phyloP scores from a whole-genome alignment of 805 yeast genomes.

The Candida mattraensis region DNA sequence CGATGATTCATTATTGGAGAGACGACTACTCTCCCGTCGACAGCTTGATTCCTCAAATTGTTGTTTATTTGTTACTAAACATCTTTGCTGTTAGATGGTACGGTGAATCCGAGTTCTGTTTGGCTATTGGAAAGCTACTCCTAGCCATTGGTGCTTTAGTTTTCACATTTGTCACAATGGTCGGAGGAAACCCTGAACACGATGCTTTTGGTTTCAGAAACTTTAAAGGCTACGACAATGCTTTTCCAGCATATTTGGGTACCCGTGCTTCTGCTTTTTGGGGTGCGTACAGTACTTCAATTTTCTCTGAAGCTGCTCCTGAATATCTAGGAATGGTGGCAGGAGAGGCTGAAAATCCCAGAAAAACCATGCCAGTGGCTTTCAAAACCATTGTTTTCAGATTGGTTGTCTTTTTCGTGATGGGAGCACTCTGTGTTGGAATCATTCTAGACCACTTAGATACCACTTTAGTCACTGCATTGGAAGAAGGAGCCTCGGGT shows the following conservation, averaged over 20 bases:
- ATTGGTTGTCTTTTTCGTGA: slow-evolving; percentile 62
- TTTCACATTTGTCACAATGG: slow-evolving; percentile 36
- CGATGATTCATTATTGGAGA: slow-evolving; percentile 50
- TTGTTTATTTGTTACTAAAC: slow-evolving; percentile 54
- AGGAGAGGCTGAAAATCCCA: slow-evolving; percentile 63
- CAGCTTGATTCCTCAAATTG: slow-evolving; percentile 54
- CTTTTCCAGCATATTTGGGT: slow-evolving; percentile 55
- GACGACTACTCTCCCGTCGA: slow-evolving; percentile 73
- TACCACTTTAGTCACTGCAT: slow-evolving; percentile 55
- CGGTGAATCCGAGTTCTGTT: slow-evolving; percentile 56
- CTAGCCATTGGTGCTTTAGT: slow-evolving; percentile 39
- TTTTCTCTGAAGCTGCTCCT: slow-evolving; percentile 77
- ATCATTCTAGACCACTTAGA: slow-evolving; percentile 72
- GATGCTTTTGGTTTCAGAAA: slow-evolving; percentile 28
- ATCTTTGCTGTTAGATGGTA: slow-evolving; percentile 52
- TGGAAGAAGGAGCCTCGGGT: slow-evolving; percentile 63
- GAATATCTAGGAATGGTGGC: slow-evolving; percentile 85
- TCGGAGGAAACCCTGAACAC: slow-evolving; percentile 37
- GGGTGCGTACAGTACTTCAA: slow-evolving; percentile 65
- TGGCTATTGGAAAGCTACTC: slow-evolving; percentile 47
- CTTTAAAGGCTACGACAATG: slow-evolving; percentile 28
- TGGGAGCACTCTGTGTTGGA: slow-evolving; percentile 78
- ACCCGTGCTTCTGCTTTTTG: slow-evolving; percentile 67
- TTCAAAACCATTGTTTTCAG: slow-evolving; percentile 73
- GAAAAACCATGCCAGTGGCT: slow-evolving; percentile 73